These are phyloP conservation scores for Aspergillus eucalypticola DNA, from an alignment of 2,329 filamentous ascomycete genomes.

Conservation along the genomic window DNA sequence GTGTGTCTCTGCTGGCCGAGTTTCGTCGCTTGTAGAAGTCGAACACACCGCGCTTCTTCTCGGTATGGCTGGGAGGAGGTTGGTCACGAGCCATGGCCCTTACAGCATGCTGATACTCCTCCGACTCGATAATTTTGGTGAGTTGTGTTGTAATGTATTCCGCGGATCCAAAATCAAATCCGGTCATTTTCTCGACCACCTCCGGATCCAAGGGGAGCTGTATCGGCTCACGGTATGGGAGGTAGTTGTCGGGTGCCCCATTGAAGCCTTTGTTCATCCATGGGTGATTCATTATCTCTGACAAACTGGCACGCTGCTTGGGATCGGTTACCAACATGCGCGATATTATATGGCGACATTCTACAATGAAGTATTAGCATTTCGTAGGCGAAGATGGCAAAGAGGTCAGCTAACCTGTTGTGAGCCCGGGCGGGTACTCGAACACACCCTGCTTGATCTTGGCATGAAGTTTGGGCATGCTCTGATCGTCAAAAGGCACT, in stretches of 20 bases:
- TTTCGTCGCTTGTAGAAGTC: slow-evolving; percentile 96
- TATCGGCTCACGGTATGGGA: slow-evolving; percentile 82
- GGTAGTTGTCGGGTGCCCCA: slow-evolving; percentile 81
- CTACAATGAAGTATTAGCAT: slow-evolving; percentile 54
- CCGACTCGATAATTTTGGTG: slow-evolving; percentile 82
- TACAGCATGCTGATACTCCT: slow-evolving; percentile 89
- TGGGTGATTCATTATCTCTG: slow-evolving; percentile 90
- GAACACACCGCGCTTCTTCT: slow-evolving; percentile 87
- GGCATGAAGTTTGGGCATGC: slow-evolving; percentile 95
- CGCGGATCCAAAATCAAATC: slow-evolving; percentile 91
- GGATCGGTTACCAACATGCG: slow-evolving; percentile 96
- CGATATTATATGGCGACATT: slow-evolving; percentile 89
- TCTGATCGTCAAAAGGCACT: slow-evolving; percentile 98
- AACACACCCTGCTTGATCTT: slow-evolving; percentile 98
- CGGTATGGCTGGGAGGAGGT: slow-evolving; percentile 59
- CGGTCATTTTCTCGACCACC: slow-evolving; percentile 90
- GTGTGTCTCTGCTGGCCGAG: slow-evolving; percentile 84
- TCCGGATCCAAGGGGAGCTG: slow-evolving; percentile 78
- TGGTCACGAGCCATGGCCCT: slow-evolving; percentile 68
- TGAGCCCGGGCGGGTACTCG: slow-evolving; percentile 93
- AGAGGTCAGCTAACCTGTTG: slow-evolving; percentile 65
- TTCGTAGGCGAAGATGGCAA: background rate
- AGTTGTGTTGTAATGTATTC: slow-evolving; percentile 82
- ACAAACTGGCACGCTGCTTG: slow-evolving; percentile 77
- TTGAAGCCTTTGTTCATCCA: slow-evolving; percentile 95